Evolutionary conservation across 2,329 filamentous ascomycete species (phyloP), one percentile per base, ranked within the genome.

Genomic region (Sporothrix mexicana): DNA sequence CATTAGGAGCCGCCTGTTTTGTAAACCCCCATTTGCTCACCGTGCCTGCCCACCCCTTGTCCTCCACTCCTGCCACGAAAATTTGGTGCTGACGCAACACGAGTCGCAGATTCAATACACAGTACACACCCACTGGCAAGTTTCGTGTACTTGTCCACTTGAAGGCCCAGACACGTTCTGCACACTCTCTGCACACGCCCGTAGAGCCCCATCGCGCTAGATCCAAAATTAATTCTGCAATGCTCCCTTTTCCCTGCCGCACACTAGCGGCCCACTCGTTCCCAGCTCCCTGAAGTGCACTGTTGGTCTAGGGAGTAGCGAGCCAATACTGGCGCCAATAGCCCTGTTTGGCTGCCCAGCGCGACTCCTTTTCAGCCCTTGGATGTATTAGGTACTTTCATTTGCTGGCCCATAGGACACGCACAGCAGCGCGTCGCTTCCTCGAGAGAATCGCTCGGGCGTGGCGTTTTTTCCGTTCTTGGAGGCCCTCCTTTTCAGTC

Each of bases 61-160:
- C 57, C 30, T 41, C 62, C 57, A 45, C 36, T 51, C 57, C 25
- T 71, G 12, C 47, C n/a, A 13, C 30, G 20, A 20, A 41, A 45
- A 57, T 23, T 36, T 69, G 45, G 69, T 41, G 69, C 69, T 71
- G 69, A 71, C 69, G 59, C 69, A 71, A 66, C 69, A 55, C 69
- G 36, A 71, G 59, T 64, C 59, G 47, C 69, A 70, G 57, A 49
- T 51, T 53, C 43, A 64, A 47, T 51, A 45, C 23, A 20, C 43
- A 64, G 30, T 51, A 45, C 23, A 20, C 25, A n/a, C 9, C 30
- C n/a, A 20, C 30, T 61, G 10, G 17, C 47, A 68, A 13, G 66
- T 69, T 55, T n/a, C 12, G 36, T 69, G 51, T 70, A 70, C 68
- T 59, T 69, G 23, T 12, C 9, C 10, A 36, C 17, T 47, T 36